Evolutionary conservation across 345 rosid species (phyloP).

Genomic region (Hibiscus tridactylites): DNA sequence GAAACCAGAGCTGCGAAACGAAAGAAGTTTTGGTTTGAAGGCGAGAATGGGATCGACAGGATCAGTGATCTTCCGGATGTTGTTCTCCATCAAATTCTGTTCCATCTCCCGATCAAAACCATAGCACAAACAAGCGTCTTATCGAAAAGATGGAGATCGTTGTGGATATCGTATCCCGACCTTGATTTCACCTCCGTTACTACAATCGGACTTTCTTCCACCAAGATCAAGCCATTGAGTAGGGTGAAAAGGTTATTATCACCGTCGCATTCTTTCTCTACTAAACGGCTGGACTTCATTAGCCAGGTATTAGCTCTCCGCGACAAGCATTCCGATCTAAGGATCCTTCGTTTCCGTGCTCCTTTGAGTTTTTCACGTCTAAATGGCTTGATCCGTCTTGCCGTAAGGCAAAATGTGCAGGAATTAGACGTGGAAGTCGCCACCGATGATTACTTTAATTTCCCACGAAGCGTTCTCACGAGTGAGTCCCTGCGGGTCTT

Average conservation of each 20-base stretch:
- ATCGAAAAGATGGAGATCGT: slow-evolving; percentile 60
- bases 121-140: slow-evolving; percentile 48
- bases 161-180: slow-evolving; percentile 78
- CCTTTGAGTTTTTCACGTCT: slow-evolving; percentile 54
- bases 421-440: slow-evolving; percentile 69
- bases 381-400: slow-evolving; percentile 59
- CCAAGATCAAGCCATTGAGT: neutral
- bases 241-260: slow-evolving; percentile 1
- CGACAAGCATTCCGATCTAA: slow-evolving; percentile 36
- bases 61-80: slow-evolving; percentile 63
- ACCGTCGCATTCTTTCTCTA: neutral
- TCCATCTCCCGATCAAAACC: slow-evolving; percentile 49
- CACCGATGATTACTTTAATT: slow-evolving; percentile 67
- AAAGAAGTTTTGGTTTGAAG: slow-evolving; percentile 28
- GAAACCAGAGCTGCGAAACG: slow-evolving; percentile 72
- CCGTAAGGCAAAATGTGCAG: slow-evolving; percentile 54
- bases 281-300: slow-evolving; percentile 30
- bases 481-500: slow-evolving; percentile 49
- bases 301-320: slow-evolving; percentile 37
- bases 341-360: slow-evolving; percentile 53
- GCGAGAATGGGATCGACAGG: slow-evolving; percentile 29
- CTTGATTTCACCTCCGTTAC: slow-evolving; percentile 66
- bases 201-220: neutral
- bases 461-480: slow-evolving; percentile 52
- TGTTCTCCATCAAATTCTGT: slow-evolving; percentile 58